phyloP scores from a whole-genome alignment of 2,329 filamentous ascomycete species.

The Nectriaceae sp. region DNA sequence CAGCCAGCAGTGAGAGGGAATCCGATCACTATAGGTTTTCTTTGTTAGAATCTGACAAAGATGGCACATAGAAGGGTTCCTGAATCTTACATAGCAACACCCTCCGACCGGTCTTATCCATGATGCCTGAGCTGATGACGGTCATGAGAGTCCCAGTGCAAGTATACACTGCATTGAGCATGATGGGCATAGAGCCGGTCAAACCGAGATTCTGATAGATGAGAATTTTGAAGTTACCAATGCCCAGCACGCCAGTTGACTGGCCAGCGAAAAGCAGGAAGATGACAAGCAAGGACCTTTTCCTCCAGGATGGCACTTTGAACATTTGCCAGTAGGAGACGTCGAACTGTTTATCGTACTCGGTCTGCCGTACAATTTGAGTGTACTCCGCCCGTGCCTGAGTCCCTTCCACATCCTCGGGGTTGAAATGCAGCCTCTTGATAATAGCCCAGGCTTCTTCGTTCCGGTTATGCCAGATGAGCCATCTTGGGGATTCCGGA shows the following conservation, averaged over 20 bases:
- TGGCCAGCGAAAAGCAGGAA: constrained; percentile 18
- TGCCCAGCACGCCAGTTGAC: constrained; percentile 16
- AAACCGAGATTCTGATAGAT: background rate
- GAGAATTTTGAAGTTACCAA: background rate
- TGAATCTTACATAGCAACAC: background rate
- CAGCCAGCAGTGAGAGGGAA: constrained; percentile 10
- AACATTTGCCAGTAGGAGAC: constrained; percentile 17
- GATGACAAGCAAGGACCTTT: constrained; percentile 14
- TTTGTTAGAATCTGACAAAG: background rate
- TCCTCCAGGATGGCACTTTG: constrained; percentile 7
- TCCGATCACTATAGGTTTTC: constrained; percentile 10
- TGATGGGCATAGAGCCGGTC: background rate
- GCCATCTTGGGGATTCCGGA: constrained; percentile 41
- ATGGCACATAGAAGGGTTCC: background rate
- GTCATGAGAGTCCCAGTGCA: background rate
- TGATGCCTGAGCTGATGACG: background rate
- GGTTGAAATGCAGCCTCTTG: constrained; percentile 10
- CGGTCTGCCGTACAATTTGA: constrained; percentile 16
- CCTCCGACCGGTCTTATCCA: background rate
- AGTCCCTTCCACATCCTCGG: constrained; percentile 9
- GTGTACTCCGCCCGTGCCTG: constrained; percentile 14
- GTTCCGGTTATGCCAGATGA: constrained; percentile 37
- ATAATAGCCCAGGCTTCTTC: constrained; percentile 29
- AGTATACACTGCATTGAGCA: background rate
- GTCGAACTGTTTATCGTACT: constrained; percentile 14